Conservation (phyloP, 768 basidiomycete genomes). For the Gymnopilus dilepis region DNA sequence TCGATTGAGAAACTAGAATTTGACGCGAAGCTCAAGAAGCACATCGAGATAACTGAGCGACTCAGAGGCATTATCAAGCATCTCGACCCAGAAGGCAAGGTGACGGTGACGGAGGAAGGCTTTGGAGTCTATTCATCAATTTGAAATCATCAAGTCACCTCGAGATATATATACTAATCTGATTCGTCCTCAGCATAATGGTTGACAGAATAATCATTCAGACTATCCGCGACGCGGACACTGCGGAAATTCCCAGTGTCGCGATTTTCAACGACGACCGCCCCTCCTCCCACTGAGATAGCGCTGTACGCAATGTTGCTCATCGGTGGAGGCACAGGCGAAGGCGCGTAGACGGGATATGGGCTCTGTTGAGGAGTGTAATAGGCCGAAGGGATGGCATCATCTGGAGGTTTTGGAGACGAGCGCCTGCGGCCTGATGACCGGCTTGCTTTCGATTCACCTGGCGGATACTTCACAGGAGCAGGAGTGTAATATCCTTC, state of each 20-base stretch:
- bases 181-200: not conserved
- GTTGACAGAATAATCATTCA: not conserved
- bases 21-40: not conserved
- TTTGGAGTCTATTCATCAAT: not conserved
- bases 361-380: not conserved
- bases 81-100: not conserved
- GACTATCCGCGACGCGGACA: not conserved
- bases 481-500: not conserved
- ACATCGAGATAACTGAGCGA: not conserved
- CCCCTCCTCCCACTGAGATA: constrained; percentile 15
- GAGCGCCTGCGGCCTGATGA: not conserved
- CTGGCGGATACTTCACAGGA: not conserved
- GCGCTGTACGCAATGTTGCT: constrained; percentile 9
- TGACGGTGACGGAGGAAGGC: not conserved
- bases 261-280: constrained; percentile 1
- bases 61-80: not conserved
- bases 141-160: not conserved
- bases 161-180: not conserved
- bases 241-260: not conserved
- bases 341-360: not conserved
- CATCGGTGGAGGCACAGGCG: not conserved
- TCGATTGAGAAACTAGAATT: not conserved
- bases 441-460: not conserved
- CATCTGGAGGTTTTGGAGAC: not conserved
- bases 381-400: not conserved